Evolutionary conservation across 2,329 filamentous ascomycete genomes (phyloP), one percentile per base, ranked within the genome.

Genomic region (Ophiobolus disseminans): DNA sequence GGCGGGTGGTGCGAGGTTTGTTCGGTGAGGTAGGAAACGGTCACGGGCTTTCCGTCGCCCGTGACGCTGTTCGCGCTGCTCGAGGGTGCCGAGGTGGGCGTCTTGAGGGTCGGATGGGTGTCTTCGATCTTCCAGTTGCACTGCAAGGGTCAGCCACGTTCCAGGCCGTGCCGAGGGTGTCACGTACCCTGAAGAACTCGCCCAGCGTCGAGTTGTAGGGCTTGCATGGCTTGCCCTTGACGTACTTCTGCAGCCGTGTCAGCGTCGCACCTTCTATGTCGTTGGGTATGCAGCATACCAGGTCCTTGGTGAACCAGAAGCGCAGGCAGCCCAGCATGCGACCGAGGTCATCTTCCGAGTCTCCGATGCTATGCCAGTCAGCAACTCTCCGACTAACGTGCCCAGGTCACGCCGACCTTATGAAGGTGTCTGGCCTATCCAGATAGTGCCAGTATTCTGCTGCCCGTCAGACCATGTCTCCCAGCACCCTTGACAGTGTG

Each of bases 241-340:
- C 90, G 68, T 97, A 99, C 84, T 99, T 99, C 83, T 86, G 50
- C 34, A 41, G 35, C 13, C n/a, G 28, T 20, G 35, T 65, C 40
- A 65, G 66, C 59, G 62, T 58, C 48, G 43, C 14, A 16, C 26
- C 25, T 7, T 14, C 26, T 16, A 22, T 32, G 25, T 16, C 20
- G 19, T n/a, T n/a, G n/a, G n/a, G n/a, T 17, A 20, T 19, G 46
- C 34, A 58, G 70, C 70, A 59, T 77, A 85, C 83, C 74, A 99
- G 74, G 74, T 99, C 94, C 75, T 99, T 99, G 55, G 94, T 97
- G 67, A 97, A 96, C 94, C 94, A 99, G 76, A 97, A 99, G 51
- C 92, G 87, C 63, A 97, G 76, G 22, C 96, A 91, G 68, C 93
- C 92, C 41, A 99, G 83, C 90, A 97, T 97, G 62, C 94, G 91